phyloP scores from a whole-genome alignment of 345 rosid genomes.

The Linum trigynum region DNA sequence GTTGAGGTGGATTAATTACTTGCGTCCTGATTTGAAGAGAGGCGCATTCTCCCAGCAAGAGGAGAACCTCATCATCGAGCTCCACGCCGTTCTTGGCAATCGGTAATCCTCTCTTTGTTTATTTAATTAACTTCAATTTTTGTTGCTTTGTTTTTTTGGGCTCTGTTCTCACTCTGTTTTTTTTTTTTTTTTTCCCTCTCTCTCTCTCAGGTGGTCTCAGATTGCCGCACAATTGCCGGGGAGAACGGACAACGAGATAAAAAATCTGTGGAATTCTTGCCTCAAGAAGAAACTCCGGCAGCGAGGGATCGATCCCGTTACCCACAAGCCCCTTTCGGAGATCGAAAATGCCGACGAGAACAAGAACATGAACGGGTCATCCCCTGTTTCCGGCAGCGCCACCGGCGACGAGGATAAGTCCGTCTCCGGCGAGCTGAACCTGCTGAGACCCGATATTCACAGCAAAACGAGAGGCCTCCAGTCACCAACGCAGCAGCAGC shows the following conservation, averaged over 20 bases:
- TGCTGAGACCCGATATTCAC: constrained; percentile 18
- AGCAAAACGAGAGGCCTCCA: constrained; percentile 34
- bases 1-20: constrained; percentile 4
- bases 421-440: constrained; percentile 20
- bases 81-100: constrained; percentile 5
- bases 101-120: not conserved
- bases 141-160: not conserved
- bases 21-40: constrained; percentile 3
- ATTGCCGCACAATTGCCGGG: constrained; percentile 32
- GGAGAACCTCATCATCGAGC: not conserved
- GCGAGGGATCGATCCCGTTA: constrained; percentile 29
- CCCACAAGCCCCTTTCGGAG: constrained; percentile 33
- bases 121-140: too few relatives aligned
- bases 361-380: constrained; percentile 17
- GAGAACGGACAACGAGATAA: constrained; percentile 29
- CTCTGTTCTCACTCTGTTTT: not conserved
- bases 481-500: constrained; percentile 26
- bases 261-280: constrained; percentile 31
- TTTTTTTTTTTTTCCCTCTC: not conserved
- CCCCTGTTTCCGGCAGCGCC: constrained; percentile 13
- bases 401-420: constrained; percentile 6
- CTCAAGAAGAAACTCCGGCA: constrained; percentile 27
- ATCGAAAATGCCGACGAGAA: constrained; percentile 37
- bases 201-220: constrained; percentile 26
- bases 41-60: constrained; percentile 7